Percentiles rank a stretch among this genome's conserved stretches.
Evolutionary conservation across 2,329 filamentous ascomycete genomes (phyloP).

Genomic region (Sphaerulina vaccinii): DNA sequence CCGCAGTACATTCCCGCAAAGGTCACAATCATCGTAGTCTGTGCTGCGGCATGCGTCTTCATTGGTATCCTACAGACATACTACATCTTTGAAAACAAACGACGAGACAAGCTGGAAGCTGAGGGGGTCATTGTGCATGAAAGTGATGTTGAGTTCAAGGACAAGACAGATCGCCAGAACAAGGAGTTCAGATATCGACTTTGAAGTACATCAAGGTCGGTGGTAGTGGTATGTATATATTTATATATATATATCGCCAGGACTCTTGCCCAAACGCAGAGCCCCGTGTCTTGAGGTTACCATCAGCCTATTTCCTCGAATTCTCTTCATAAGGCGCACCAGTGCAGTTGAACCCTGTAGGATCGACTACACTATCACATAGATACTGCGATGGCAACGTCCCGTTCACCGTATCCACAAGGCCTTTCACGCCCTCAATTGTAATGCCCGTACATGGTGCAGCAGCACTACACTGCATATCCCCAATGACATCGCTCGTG

Average conservation of each 20-base stretch:
- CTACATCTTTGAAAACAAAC: slow-evolving; percentile 49
- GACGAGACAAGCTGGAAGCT: slow-evolving; percentile 29
- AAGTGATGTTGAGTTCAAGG: slow-evolving; percentile 30
- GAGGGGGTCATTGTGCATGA: slow-evolving; percentile 8
- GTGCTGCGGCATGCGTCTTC: slow-evolving; percentile 37
- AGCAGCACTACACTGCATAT: slow-evolving; percentile 30
- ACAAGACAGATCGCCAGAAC: slow-evolving; percentile 35
- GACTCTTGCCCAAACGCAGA: no score
- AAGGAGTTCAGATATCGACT: slow-evolving; percentile 28
- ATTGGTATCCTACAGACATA: slow-evolving; percentile 51
- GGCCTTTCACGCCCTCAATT: slow-evolving; percentile 12
- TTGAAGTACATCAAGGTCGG: not conserved
- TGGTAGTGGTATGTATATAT: no score
- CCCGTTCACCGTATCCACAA: slow-evolving; percentile 17
- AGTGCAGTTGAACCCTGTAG: slow-evolving; percentile 29
- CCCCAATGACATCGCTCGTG: slow-evolving; percentile 23
- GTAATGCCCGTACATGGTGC: slow-evolving; percentile 27
- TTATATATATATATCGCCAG: no score
- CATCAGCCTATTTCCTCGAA: not conserved
- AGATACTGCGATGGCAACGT: slow-evolving; percentile 26
- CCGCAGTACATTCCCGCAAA: slow-evolving; percentile 46
- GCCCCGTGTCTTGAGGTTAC: no score
- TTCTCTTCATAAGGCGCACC: slow-evolving; percentile 24
- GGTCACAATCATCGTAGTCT: slow-evolving; percentile 42
- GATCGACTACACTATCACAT: slow-evolving; percentile 28